Conservation (phyloP, 140 eudicot genomes). For the Oenanthe javanica region DNA sequence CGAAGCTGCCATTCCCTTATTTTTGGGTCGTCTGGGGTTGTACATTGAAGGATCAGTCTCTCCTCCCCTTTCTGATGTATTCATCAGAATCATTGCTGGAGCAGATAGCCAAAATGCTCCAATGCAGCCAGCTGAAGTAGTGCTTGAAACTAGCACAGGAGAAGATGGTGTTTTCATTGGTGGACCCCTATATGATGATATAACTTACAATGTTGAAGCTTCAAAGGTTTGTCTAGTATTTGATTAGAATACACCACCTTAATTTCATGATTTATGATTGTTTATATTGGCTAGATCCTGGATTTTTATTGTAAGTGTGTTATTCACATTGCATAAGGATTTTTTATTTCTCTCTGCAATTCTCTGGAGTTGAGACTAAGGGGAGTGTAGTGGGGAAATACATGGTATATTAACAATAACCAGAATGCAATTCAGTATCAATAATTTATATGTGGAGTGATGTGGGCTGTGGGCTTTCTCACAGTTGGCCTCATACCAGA, state of each 20-base stretch:
- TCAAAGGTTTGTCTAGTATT: constrained; percentile 59
- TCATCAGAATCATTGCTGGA: constrained; percentile 55
- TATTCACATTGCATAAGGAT: background rate
- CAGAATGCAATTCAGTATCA: background rate
- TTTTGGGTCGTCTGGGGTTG: constrained; percentile 76
- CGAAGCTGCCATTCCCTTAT: constrained; percentile 59
- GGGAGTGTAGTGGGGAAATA: background rate
- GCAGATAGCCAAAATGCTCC: constrained; percentile 56
- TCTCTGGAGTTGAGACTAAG: background rate
- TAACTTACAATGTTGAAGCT: constrained; percentile 67
- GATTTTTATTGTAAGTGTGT: background rate
- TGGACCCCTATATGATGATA: constrained; percentile 95
- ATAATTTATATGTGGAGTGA: background rate
- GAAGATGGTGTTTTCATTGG: constrained; percentile 62
- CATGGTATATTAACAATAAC: background rate
- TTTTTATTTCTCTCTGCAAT: background rate
- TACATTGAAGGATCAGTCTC: constrained; percentile 95
- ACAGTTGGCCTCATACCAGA: background rate
- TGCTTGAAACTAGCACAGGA: constrained; percentile 59
- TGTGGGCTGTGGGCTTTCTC: background rate
- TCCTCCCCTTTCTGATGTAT: constrained; percentile 89
- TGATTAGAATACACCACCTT: background rate
- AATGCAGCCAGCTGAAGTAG: constrained; percentile 59
- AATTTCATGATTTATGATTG: background rate
- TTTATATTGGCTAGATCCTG: background rate